Conservation (phyloP, 2,329 filamentous ascomycete genomes). For the Colletotrichum sansevieriae region DNA sequence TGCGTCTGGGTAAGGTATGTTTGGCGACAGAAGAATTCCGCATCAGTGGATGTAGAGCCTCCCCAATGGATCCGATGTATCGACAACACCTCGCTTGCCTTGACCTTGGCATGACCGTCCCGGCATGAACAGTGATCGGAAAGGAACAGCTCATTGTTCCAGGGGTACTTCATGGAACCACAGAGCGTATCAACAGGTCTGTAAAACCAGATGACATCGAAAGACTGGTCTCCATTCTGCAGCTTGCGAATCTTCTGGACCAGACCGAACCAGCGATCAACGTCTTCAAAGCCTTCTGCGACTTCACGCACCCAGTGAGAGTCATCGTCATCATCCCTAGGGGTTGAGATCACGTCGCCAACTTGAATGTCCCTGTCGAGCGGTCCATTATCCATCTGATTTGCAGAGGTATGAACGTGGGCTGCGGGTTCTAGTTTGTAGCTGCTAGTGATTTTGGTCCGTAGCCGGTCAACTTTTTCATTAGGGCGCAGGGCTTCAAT, state of each 20-base stretch:
- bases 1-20: slow-evolving; percentile 75
- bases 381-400: slow-evolving; percentile 30
- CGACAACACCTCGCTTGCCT: slow-evolving; percentile 67
- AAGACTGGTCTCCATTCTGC: slow-evolving; percentile 53
- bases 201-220: slow-evolving; percentile 83
- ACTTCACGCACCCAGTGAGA: slow-evolving; percentile 69
- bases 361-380: not conserved
- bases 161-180: slow-evolving; percentile 75
- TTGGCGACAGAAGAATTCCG: slow-evolving; percentile 77
- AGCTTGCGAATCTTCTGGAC: slow-evolving; percentile 68
- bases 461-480: slow-evolving; percentile 46
- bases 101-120: slow-evolving; percentile 58
- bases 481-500: slow-evolving; percentile 56
- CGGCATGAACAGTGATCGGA: slow-evolving; percentile 81
- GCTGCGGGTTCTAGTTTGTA: slow-evolving; percentile 48
- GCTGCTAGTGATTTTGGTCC: slow-evolving; percentile 46
- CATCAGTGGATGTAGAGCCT: slow-evolving; percentile 57
- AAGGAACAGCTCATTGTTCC: slow-evolving; percentile 80
- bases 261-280: slow-evolving; percentile 77
- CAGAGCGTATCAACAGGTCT: slow-evolving; percentile 78
- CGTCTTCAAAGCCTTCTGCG: slow-evolving; percentile 56
- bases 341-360: slow-evolving; percentile 57
- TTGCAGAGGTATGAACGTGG: slow-evolving; percentile 43
- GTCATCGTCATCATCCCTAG: slow-evolving; percentile 59
- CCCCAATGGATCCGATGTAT: slow-evolving; percentile 72